Conservation (phyloP, 768 basidiomycete species). For the Leccinum boreale region DNA sequence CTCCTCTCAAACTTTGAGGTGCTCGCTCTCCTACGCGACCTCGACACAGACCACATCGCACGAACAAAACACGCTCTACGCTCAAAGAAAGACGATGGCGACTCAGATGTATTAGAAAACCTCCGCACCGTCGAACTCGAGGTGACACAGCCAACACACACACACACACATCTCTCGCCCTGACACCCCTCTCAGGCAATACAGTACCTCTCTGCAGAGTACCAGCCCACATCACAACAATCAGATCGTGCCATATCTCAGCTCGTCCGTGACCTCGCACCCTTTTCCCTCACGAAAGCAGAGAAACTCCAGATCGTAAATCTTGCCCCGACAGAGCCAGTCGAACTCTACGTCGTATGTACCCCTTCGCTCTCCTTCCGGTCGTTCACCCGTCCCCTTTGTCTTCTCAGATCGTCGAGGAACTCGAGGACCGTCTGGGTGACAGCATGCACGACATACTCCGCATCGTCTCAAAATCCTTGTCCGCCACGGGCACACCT, state of each 20-base stretch:
- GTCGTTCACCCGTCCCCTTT: background rate
- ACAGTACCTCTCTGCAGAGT: constrained; percentile 73
- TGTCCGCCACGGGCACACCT: constrained; percentile 11
- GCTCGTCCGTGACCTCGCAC: constrained; percentile 64
- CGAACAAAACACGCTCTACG: constrained; percentile 68
- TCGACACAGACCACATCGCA: constrained; percentile 69
- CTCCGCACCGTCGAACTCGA: constrained; percentile 84
- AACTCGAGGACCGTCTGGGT: constrained; percentile 79
- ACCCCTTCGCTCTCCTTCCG: background rate
- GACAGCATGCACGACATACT: constrained; percentile 69
- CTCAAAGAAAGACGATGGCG: constrained; percentile 71
- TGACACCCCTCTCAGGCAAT: constrained; percentile 58
- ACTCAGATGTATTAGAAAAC: constrained; percentile 67
- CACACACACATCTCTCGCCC: background rate
- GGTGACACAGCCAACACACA: constrained; percentile 19
- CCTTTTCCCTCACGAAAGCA: constrained; percentile 77
- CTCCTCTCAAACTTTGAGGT: constrained; percentile 90
- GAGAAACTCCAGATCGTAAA: constrained; percentile 95
- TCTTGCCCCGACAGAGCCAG: constrained; percentile 73
- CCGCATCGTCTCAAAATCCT: constrained; percentile 47
- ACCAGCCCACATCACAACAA: constrained; percentile 67
- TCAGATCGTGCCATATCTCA: constrained; percentile 58
- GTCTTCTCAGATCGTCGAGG: constrained; percentile 80
- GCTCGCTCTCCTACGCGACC: constrained; percentile 67
- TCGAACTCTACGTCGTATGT: constrained; percentile 88